Evolutionary conservation across 2,329 filamentous ascomycete species (phyloP), one percentile per base, ranked within the genome.

Genomic region (Pseudocercospora crystallina): DNA sequence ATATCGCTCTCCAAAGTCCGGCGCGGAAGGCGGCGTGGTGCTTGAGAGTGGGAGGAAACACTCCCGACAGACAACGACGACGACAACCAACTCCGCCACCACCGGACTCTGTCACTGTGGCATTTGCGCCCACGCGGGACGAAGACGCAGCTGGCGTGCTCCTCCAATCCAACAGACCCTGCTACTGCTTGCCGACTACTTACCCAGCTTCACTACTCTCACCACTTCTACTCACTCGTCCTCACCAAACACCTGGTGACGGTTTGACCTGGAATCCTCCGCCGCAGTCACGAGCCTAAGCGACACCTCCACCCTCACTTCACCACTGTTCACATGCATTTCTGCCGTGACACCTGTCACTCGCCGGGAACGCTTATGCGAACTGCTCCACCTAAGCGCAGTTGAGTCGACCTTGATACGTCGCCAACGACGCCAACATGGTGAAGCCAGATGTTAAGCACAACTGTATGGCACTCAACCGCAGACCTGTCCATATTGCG

Each of bases 401-500:
- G 30, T 32, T 49, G 51, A 49, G 40, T 53, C 35, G 40, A 48
- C 20, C 47, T 44, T 44, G 48, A 57, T 43, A 43, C 35, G 49
- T 41, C 43, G 50, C 50, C 17, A 38, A 34, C 26, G 36, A 37
- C 50, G 50, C 50, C 61, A 65, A 52, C 36, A 69, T 69, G 66
- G 66, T 68, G 52, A 69, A 69, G 57, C 57, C 66, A 20, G 65
- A 68, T 49, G 50, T 64, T 45, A 67, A 68, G 53, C 61, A 61
- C 47, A 64, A 61, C 48, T 61, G 58, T 59, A 51, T 17, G 53
- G 35, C 20, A 35, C 20, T 34, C 15, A n/a, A 12, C 36, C n/a
- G 13, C 34, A 20, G 12, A 12, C 10, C 8, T 10, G 12, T 42
- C 15, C 13, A 36, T 43, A 13, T 12, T 26, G n/a, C 31, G 15